Conservation (phyloP, 2,329 filamentous ascomycete genomes). For the Fusarium sp. region DNA sequence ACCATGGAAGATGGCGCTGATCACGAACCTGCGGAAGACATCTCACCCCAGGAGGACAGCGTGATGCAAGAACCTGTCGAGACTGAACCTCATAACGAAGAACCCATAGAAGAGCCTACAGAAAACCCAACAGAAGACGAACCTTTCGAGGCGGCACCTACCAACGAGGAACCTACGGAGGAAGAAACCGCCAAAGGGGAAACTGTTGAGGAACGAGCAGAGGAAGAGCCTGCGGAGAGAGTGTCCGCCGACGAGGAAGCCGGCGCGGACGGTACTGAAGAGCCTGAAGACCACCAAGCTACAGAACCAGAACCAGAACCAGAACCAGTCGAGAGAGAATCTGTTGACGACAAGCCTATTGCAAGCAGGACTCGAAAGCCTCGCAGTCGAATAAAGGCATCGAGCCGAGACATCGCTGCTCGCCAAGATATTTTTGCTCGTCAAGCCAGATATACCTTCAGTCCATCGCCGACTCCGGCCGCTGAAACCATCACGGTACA, state of each 20-base stretch:
- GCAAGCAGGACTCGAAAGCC: background rate
- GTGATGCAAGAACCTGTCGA: background rate
- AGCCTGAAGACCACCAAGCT: background rate
- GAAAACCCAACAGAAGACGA: background rate
- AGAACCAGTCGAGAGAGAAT: background rate
- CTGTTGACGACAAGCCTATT: background rate
- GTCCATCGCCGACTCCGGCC: background rate
- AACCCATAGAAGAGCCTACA: background rate
- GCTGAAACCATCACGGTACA: background rate
- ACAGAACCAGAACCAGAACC: background rate
- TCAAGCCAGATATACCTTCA: background rate
- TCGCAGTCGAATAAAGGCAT: background rate
- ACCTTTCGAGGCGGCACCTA: background rate
- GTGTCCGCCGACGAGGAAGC: background rate
- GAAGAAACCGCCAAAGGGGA: background rate
- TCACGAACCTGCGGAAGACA: background rate
- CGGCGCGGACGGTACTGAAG: background rate
- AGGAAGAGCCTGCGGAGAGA: background rate
- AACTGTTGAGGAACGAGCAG: no score
- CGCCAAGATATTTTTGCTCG: background rate
- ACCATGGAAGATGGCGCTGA: background rate
- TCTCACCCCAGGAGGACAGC: background rate
- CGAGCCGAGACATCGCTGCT: background rate
- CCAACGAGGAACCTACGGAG: background rate
- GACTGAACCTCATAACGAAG: background rate